Evolutionary conservation across 139 green algal species (phyloP).

Genomic region (Micractinium sp.): DNA sequence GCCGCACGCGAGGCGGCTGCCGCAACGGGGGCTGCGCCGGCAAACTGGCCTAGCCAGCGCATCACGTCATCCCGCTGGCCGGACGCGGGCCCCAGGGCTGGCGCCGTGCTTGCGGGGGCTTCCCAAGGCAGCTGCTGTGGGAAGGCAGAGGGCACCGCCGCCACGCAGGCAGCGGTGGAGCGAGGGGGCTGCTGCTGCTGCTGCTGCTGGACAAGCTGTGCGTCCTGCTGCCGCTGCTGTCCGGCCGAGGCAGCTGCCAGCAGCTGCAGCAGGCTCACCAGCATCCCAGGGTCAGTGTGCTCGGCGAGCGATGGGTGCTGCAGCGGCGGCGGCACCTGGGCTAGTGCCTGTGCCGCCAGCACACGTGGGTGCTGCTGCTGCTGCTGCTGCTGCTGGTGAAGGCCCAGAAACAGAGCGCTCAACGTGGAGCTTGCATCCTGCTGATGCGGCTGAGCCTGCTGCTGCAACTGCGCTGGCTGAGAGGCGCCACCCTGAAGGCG

Average conservation of each 20-base stretch:
- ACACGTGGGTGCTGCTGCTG: background rate
- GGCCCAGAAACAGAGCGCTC: background rate
- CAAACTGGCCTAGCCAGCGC: background rate
- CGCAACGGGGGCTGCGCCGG: background rate
- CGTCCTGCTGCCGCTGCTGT: background rate
- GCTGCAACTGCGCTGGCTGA: background rate
- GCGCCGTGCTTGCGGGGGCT: background rate
- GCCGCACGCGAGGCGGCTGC: background rate
- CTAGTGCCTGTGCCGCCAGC: too few relatives aligned
- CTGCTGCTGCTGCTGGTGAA: background rate
- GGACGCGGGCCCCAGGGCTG: background rate
- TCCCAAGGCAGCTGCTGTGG: background rate
- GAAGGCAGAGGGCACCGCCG: background rate
- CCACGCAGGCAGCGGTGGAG: background rate
- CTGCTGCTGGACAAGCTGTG: background rate
- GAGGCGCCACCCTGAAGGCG: too few relatives aligned
- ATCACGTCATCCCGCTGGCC: background rate
- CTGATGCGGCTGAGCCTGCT: background rate
- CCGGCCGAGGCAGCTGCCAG: background rate
- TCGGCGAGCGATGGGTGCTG: background rate
- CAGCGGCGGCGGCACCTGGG: background rate
- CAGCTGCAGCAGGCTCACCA: slow-evolving; percentile 11
- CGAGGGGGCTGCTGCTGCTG: slow-evolving; percentile 5
- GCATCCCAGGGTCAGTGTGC: background rate
- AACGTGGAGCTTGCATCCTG: background rate